phyloP scores from a whole-genome alignment of 2,329 filamentous ascomycete genomes.

The Fusarium newnesense region DNA sequence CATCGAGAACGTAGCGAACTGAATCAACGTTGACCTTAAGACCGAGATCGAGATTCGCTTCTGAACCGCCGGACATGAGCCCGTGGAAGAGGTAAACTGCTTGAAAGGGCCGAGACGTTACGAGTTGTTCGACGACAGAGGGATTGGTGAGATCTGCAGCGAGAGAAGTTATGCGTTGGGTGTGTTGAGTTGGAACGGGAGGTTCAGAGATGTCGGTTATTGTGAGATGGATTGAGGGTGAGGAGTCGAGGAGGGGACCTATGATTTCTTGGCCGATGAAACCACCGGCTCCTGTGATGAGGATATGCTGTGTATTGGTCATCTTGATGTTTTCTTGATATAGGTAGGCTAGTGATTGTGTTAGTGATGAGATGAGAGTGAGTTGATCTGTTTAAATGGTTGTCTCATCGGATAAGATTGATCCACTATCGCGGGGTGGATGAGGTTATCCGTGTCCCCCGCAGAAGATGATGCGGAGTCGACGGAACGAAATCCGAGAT shows the following conservation, averaged over 20 bases:
- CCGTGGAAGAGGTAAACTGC: constrained; percentile 70
- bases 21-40: constrained; percentile 69
- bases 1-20: constrained; percentile 63
- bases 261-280: constrained; percentile 73
- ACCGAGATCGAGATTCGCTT: constrained; percentile 66
- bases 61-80: constrained; percentile 71
- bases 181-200: constrained; percentile 55
- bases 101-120: constrained; percentile 49
- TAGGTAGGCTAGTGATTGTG: background rate
- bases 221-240: constrained; percentile 54
- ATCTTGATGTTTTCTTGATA: constrained; percentile 9
- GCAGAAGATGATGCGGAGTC: constrained; percentile 27
- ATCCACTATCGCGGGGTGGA: constrained; percentile 32
- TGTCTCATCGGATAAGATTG: constrained; percentile 3
- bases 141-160: constrained; percentile 41
- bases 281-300: constrained; percentile 72
- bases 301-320: constrained; percentile 50
- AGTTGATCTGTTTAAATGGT: background rate
- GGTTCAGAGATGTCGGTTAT: constrained; percentile 67
- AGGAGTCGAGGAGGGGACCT: constrained; percentile 60
- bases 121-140: constrained; percentile 39
- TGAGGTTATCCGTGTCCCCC: constrained; percentile 28
- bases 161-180: constrained; percentile 41
- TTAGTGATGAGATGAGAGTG: background rate
- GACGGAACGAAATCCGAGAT: constrained; percentile 34